Evolutionary conservation across 1,284 basidiomycete species (phyloP).

Genomic region (Mycosarcoma mackinlayi): DNA sequence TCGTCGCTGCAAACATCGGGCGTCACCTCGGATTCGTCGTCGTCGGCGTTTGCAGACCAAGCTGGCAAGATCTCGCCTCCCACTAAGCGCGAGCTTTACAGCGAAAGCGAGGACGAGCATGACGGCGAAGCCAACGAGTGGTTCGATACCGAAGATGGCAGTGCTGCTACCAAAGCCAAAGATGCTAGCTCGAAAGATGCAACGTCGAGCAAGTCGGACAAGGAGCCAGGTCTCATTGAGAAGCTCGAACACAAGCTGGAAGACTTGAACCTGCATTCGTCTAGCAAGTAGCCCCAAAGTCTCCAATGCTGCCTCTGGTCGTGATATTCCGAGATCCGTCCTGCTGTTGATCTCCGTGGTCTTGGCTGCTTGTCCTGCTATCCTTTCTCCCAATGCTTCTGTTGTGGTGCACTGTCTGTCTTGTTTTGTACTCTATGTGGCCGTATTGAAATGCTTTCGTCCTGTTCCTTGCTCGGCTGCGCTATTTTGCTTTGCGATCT

Average conservation of each 20-base stretch:
- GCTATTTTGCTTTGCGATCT: too few relatives aligned
- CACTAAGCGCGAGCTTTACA: conserved; percentile 51
- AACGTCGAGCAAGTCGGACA: background rate
- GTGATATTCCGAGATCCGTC: background rate
- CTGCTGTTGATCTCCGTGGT: background rate
- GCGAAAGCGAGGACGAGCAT: conserved; percentile 38
- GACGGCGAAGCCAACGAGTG: conserved; percentile 26
- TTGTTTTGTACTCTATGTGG: too few relatives aligned
- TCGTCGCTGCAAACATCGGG: conserved; percentile 9
- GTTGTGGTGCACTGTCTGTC: too few relatives aligned
- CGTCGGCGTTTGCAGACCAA: conserved; percentile 9
- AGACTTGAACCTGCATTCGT: conserved; percentile 17
- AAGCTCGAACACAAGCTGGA: conserved; percentile 37
- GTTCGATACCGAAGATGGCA: conserved; percentile 42
- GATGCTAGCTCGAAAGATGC: background rate
- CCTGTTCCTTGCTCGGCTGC: too few relatives aligned
- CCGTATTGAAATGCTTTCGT: too few relatives aligned
- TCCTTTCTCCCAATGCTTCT: too few relatives aligned
- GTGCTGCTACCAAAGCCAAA: conserved; percentile 1
- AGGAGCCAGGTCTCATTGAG: conserved; percentile 24
- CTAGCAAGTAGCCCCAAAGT: conserved; percentile 12
- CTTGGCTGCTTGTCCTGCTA: too few relatives aligned
- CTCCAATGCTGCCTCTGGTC: too few relatives aligned
- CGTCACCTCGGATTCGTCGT: background rate
- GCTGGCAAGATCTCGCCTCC: conserved; percentile 42